Base-by-base conservation (phyloP, 495 filamentous ascomycete species). In the Daldinia decipiens region DNA sequence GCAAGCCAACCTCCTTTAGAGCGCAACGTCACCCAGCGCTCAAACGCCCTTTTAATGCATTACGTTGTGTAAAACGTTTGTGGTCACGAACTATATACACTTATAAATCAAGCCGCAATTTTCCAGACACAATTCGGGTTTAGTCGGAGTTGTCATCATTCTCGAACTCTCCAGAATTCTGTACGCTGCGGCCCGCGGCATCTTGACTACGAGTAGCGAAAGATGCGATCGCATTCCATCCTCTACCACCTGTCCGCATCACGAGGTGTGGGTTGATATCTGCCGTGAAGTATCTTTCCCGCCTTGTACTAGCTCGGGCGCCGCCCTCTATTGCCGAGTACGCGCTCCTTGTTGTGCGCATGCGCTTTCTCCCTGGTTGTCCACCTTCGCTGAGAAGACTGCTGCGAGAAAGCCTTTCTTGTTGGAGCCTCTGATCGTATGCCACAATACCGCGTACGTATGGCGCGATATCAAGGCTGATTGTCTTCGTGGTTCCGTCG, bases 251-350 rank as follows among this genome's bases (percentile, higher is more conserved):
- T 1, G 94, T 95, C 39, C 77, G 80, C 72, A 92, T 82, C 1
- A 96, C 87, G 32, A 85, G 74, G 7, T 82, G 76, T 7, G 88
- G 82, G 67, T 95, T 91, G 11, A 91, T 76, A 5, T 87, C 83
- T 24, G 82, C 82, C n/a, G 86, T 83, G 76, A 97, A 95, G 88
- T 93, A 97, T 56, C 86, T 85, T 77, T 95, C 93, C 58, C 86
- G 87, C 53, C 93, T 86, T 17, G 88, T 92, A 2, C 83, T 88
- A 39, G 88, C 86, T 71, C 95, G 88, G 50, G 84, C 84, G 1
- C 93, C 90, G 17, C 94, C 94, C 72, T 97, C 94, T 0, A 94
- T 82, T 0, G 95, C 96, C 12, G 91, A 92, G 39, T 93, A 86
- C 29, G 92, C 92, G 21, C 93, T 87, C 45, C 94, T 81, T 0